Evolutionary conservation across 1,284 basidiomycete species (phyloP).

Genomic region (Papiliotrema nemorosa): DNA sequence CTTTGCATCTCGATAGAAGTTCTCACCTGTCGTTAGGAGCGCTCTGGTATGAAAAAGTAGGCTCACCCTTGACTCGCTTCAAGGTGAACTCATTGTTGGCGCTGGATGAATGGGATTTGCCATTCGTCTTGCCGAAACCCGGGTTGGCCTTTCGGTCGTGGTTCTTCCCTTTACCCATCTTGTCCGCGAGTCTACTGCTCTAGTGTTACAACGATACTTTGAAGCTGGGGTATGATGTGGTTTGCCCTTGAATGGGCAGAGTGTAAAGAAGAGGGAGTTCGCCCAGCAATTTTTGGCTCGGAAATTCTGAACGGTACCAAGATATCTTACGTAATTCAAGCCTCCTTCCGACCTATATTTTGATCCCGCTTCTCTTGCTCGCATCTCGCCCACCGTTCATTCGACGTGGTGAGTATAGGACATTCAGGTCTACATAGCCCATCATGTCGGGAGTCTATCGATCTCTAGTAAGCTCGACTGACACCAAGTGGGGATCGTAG

Average conservation of each 20-base stretch:
- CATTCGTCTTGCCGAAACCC: slow-evolving; percentile 31
- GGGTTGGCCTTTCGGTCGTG: slow-evolving; percentile 42
- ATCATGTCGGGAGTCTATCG: slow-evolving; percentile 36
- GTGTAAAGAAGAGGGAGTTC: too few relatives aligned
- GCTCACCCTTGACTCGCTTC: slow-evolving; percentile 30
- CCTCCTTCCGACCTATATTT: background rate
- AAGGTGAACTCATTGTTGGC: slow-evolving; percentile 51
- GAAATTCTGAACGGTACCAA: background rate
- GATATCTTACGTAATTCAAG: background rate
- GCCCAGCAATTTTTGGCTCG: too few relatives aligned
- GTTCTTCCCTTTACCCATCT: slow-evolving; percentile 50
- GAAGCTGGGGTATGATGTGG: too few relatives aligned
- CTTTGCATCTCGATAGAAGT: slow-evolving; percentile 91
- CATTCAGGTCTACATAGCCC: too few relatives aligned
- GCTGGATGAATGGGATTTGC: slow-evolving; percentile 32
- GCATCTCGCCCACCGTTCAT: background rate
- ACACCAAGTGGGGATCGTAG: background rate
- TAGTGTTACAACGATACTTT: too few relatives aligned
- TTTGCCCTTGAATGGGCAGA: background rate
- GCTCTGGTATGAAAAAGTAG: too few relatives aligned
- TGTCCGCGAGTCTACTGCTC: slow-evolving; percentile 1
- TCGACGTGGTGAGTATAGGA: too few relatives aligned
- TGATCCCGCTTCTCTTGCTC: background rate
- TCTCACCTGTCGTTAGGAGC: too few relatives aligned
- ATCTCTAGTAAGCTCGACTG: slow-evolving; percentile 25